These are phyloP conservation scores for Mimosa pudica DNA, from an alignment of 306 rosid genomes.

Conservation along the genomic window DNA sequence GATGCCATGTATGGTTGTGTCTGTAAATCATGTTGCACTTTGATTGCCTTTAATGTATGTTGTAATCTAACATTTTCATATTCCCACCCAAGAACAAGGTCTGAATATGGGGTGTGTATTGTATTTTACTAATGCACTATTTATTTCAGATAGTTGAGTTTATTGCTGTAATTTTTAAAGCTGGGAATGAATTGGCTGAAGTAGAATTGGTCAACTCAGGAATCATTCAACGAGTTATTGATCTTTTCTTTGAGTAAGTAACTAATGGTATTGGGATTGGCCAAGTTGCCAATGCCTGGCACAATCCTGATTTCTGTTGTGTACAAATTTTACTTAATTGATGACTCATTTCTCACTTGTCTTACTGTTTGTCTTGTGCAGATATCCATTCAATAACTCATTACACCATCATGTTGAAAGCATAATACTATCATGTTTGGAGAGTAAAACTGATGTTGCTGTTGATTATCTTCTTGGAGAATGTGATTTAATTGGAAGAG, in stretches of 20 bases:
- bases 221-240: conserved; percentile 76
- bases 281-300: background rate
- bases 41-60: background rate
- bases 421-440: conserved; percentile 81
- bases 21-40: conserved; percentile 12
- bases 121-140: conserved; percentile 28
- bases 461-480: conserved; percentile 81
- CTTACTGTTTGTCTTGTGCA: conserved; percentile 46
- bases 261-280: conserved; percentile 7
- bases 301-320: conserved; percentile 18
- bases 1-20: background rate
- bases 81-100: conserved; percentile 3
- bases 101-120: background rate
- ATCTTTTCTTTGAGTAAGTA: conserved; percentile 96
- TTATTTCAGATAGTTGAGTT: conserved; percentile 86
- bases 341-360: conserved; percentile 20
- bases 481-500: conserved; percentile 79
- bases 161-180: conserved; percentile 83
- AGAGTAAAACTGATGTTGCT: conserved; percentile 69
- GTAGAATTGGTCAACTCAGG: conserved; percentile 87
- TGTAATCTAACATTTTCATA: background rate
- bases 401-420: conserved; percentile 95
- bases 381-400: conserved; percentile 89
- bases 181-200: conserved; percentile 82
- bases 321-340: conserved; percentile 27